Percentiles rank a stretch among this genome's conserved stretches.
These are phyloP conservation scores for Leishmania arabica DNA, from an alignment of 208 protist species.

Conservation along the genomic window DNA sequence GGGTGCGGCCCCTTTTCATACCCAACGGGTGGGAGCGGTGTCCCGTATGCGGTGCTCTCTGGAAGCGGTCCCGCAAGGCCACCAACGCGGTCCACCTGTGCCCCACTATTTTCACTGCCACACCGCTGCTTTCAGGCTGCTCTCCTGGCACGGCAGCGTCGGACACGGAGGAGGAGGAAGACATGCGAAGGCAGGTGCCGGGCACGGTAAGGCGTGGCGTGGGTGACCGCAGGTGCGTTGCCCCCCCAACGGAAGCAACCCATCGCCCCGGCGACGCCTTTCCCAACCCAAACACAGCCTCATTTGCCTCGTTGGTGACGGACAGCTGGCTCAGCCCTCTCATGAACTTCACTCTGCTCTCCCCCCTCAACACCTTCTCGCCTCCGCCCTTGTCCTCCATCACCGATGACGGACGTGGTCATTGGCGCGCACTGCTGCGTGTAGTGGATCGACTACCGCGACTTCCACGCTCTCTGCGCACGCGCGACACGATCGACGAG, in stretches of 20 bases:
- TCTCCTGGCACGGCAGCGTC: conserved; percentile 13
- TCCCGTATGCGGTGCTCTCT: conserved; percentile 61
- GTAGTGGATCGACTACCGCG: conserved; percentile 53
- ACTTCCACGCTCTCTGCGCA: conserved; percentile 39
- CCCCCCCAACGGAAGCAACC: background rate
- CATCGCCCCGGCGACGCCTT: conserved; percentile 55
- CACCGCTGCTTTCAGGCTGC: background rate
- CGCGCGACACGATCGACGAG: conserved; percentile 37
- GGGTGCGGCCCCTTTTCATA: conserved; percentile 60
- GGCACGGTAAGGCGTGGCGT: background rate
- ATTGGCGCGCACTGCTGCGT: conserved; percentile 39
- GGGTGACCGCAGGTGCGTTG: background rate
- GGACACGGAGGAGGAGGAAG: conserved; percentile 10
- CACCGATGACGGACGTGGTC: conserved; percentile 35
- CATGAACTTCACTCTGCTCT: conserved; percentile 56
- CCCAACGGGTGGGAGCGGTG: conserved; percentile 59
- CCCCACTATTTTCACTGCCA: conserved; percentile 24
- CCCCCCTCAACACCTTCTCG: conserved; percentile 47
- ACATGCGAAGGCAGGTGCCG: background rate
- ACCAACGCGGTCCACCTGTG: conserved; percentile 27
- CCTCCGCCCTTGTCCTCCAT: conserved; percentile 36
- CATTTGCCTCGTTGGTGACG: conserved; percentile 34
- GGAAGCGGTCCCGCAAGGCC: conserved; percentile 30
- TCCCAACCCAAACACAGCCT: conserved; percentile 51
- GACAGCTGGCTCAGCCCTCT: conserved; percentile 78